Conservation (phyloP, 2,329 filamentous ascomycete species). For the Xylariaceae sp. region DNA sequence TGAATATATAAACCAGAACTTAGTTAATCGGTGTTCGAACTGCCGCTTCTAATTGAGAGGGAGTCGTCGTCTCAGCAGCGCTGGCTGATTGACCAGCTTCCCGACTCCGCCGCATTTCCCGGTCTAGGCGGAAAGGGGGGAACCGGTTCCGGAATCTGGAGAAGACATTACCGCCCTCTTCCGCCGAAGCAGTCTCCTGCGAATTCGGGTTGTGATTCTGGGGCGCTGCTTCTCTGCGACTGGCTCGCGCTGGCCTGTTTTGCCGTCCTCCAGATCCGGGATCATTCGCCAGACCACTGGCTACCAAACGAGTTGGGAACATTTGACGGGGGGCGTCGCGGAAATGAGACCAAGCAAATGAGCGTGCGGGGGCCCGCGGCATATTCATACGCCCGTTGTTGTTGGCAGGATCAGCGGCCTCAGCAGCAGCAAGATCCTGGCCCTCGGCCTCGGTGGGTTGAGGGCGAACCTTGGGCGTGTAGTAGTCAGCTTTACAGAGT, state of each 20-base stretch:
- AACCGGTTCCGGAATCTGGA: conserved; percentile 26
- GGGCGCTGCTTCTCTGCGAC: conserved; percentile 4
- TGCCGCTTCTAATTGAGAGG: conserved; percentile 46
- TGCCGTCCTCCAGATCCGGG: conserved; percentile 12
- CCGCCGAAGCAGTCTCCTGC: conserved; percentile 1
- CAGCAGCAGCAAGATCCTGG: conserved; percentile 27
- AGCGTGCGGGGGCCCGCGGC: conserved; percentile 38
- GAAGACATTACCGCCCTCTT: conserved; percentile 18
- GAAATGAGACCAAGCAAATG: conserved; percentile 34
- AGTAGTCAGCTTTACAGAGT: conserved; percentile 97
- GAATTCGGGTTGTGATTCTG: no score
- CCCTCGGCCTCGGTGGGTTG: conserved; percentile 40
- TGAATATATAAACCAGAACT: conserved; percentile 15
- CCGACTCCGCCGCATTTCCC: conserved; percentile 24
- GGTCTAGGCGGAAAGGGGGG: conserved; percentile 25
- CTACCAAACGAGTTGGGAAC: conserved; percentile 23
- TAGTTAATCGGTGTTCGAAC: conserved; percentile 27
- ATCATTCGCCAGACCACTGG: conserved; percentile 7
- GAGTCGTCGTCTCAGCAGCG: conserved; percentile 32
- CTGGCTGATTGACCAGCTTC: conserved; percentile 16
- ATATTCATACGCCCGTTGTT: conserved; percentile 46
- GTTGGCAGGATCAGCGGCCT: conserved; percentile 30
- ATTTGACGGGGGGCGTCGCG: conserved; percentile 30
- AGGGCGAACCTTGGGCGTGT: conserved; percentile 82
- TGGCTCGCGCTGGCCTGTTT: conserved; percentile 6